Conservation (phyloP, 768 basidiomycete species). For the Rossbeevera mucosa region DNA sequence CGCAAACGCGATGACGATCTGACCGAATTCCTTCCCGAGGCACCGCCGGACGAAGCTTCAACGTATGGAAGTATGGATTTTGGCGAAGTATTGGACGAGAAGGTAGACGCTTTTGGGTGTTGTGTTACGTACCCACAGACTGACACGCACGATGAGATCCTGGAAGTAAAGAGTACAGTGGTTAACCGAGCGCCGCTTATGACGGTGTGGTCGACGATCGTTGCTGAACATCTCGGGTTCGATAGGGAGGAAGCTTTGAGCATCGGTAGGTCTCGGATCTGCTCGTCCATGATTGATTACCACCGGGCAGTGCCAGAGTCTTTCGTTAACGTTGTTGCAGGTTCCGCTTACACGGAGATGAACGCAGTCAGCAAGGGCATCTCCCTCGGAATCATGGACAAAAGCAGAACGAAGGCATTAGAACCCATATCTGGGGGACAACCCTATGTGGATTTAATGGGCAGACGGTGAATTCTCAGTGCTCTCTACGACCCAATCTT, state of each 20-base stretch:
- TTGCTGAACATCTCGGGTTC: constrained; percentile 85
- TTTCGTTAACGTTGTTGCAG: constrained; percentile 41
- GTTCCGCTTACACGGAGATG: constrained; percentile 91
- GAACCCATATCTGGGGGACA: constrained; percentile 56
- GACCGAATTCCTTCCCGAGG: constrained; percentile 58
- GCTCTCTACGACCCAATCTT: neutral
- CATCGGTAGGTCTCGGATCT: constrained; percentile 56
- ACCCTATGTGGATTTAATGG: constrained; percentile 85
- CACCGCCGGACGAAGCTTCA: constrained; percentile 46
- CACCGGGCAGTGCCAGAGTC: neutral
- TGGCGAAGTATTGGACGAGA: constrained; percentile 66
- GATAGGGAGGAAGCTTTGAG: constrained; percentile 85
- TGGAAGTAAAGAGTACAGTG: constrained; percentile 57
- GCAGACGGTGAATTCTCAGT: constrained; percentile 47
- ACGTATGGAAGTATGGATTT: constrained; percentile 60
- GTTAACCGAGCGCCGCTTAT: constrained; percentile 92
- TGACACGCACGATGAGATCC: constrained; percentile 38
- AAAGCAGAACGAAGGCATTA: constrained; percentile 47
- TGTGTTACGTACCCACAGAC: neutral
- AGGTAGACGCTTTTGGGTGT: constrained; percentile 35
- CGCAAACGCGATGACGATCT: constrained; percentile 37
- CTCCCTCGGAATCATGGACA: constrained; percentile 71
- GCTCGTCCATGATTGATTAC: neutral
- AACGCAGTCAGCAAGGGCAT: constrained; percentile 85
- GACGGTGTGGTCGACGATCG: constrained; percentile 88